A percentile compares a stretch with the other conserved stretches of the same genome.
Evolutionary conservation across 2,329 filamentous ascomycete species (phyloP).

Genomic region (Paraphoma chrysanthemicola): DNA sequence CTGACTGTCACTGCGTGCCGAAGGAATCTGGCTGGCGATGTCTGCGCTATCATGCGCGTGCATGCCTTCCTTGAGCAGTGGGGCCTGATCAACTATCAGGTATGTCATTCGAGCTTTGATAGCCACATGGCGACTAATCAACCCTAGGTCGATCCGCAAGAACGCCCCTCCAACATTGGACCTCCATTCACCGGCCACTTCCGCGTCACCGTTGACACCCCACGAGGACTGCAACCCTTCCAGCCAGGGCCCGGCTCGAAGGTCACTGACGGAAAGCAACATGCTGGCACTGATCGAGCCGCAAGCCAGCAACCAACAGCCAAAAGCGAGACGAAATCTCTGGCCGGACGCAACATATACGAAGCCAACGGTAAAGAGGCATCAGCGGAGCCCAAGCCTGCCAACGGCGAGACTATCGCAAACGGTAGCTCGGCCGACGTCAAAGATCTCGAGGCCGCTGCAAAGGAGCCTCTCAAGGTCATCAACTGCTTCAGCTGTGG

Average conservation of each 20-base stretch:
- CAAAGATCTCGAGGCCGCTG: constrained; percentile 66
- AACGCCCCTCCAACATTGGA: constrained; percentile 91
- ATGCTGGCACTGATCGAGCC: constrained; percentile 73
- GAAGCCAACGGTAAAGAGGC: constrained; percentile 89
- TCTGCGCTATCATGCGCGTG: constrained; percentile 98
- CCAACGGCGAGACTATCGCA: constrained; percentile 68
- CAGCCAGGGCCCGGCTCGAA: constrained; percentile 82
- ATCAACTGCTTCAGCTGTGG: constrained; percentile 91
- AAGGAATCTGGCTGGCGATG: constrained; percentile 92
- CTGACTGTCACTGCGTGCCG: constrained; percentile 95
- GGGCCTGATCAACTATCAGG: constrained; percentile 99
- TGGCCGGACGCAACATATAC: constrained; percentile 94
- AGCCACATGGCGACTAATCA: constrained; percentile 5
- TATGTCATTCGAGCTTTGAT: constrained; percentile 49
- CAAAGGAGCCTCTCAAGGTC: constrained; percentile 69
- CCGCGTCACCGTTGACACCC: constrained; percentile 93
- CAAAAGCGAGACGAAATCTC: constrained; percentile 87
- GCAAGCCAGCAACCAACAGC: constrained; percentile 69
- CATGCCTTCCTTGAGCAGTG: constrained; percentile 98
- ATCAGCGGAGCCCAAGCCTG: constrained; percentile 65
- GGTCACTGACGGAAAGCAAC: constrained; percentile 65
- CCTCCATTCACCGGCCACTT: constrained; percentile 98
- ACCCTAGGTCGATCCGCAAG: constrained; percentile 88
- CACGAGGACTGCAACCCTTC: constrained; percentile 91
- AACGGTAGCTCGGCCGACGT: constrained; percentile 71